Evolutionary conservation across 108 stramenopile species (phyloP), one percentile per base, ranked within the genome.

Genomic region (Pseudonitzschia pungens): DNA sequence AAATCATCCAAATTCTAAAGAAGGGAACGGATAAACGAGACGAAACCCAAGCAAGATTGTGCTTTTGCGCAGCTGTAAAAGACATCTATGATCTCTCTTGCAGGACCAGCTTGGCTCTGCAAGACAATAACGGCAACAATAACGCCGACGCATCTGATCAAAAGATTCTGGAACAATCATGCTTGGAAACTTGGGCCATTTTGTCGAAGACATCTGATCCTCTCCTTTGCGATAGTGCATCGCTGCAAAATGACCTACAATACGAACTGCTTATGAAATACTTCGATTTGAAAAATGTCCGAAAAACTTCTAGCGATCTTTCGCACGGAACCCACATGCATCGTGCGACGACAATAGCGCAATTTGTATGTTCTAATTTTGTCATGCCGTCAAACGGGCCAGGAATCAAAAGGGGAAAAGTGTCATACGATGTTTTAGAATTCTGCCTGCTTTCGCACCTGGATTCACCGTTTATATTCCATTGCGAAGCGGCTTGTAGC

Each of bases 401-500:
- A n/a, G 31, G 41, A 62, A 40, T 9, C 33, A 18, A 41, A 33
- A n/a, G n/a, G n/a, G n/a, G n/a, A n/a, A 33, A 12, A 33, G 12
- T 42, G 32, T 28, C 15, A 18, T 2, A 62, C 33, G 20, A 9
- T 18, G 31, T 69, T 8, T 42, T 82, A 42, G 68, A 66, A 26
- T 33, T 85, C 42, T 74, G 58, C 40, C 57, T 76, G 40, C 33
- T 76, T 20, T 28, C 66, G 3, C 33, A 43, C 21, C 29, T 78
- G 22, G 45, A 69, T 29, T 69, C 82, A 27, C 82, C 82, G 21
- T 76, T 70, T 42, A 41, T 76, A 0, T 15, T 21, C 28, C 73
- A 75, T 21, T 78, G 40, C 69, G 82, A 83, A 72, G 26, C 66
- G 27, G 70, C 70, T 12, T 78, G 77, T 62, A 22, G 21, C n/a